Conservation (phyloP, 768 basidiomycete species). For the Pisolithus albus region DNA sequence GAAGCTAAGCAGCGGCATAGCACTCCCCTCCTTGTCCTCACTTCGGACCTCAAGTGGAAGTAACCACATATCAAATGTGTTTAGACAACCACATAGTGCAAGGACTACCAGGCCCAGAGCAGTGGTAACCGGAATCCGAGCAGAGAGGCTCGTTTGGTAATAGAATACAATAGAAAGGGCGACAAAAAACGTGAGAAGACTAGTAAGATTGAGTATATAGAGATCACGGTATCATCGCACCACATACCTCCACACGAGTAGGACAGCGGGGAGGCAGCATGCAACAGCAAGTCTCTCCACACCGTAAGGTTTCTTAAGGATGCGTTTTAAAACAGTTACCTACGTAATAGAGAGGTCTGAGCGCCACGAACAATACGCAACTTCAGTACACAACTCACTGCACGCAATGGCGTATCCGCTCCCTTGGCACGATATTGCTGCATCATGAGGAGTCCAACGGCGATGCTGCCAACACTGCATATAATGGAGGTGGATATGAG, state of each 20-base stretch:
- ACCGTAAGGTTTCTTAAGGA: constrained; percentile 20
- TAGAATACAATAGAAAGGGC: constrained; percentile 29
- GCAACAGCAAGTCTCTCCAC: constrained; percentile 33
- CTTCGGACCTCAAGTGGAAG: not conserved
- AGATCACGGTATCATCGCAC: not conserved
- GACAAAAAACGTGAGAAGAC: constrained; percentile 29
- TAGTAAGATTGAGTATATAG: constrained; percentile 10
- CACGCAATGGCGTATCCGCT: constrained; percentile 24
- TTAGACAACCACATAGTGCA: constrained; percentile 26
- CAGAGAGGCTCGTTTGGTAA: constrained; percentile 12
- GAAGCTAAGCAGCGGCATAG: no score
- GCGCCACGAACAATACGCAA: not conserved
- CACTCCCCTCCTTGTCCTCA: not conserved
- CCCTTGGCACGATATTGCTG: constrained; percentile 29
- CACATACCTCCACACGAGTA: constrained; percentile 35
- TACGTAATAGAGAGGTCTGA: constrained; percentile 5
- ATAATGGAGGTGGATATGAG: constrained; percentile 24
- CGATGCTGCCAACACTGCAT: constrained; percentile 24
- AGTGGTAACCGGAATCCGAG: constrained; percentile 22
- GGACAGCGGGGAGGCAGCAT: constrained; percentile 35
- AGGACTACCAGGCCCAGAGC: constrained; percentile 17
- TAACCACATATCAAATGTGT: constrained; percentile 19
- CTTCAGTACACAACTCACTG: constrained; percentile 10
- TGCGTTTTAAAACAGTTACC: constrained; percentile 22
- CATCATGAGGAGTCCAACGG: constrained; percentile 23